Evolutionary conservation across 1,284 basidiomycete species (phyloP), one percentile per base, ranked within the genome.

Genomic region (Moniliophthora roreri): DNA sequence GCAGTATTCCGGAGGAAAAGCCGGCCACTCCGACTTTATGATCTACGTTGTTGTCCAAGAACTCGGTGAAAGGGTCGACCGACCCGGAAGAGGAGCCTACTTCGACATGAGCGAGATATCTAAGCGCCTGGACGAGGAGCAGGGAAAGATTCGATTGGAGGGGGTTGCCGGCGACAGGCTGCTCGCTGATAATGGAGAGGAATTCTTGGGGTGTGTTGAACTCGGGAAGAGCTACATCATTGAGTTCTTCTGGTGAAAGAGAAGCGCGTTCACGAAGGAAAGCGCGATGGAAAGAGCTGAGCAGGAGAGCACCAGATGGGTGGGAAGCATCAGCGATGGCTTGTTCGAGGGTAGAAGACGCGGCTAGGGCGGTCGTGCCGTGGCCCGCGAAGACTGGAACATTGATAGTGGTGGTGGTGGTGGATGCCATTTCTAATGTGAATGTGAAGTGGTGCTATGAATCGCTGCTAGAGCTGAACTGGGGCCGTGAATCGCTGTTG

Each of bases 1-100:
- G 69, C 44, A 86, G 66, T 48, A 84, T 73, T 13, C 84, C 85
- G 20, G 81, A 83, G 5, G 82, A 85, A 63, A 85, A 82, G 2
- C 80, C 82, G 2, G 84, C 64, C 40, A 83, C 60, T n/a, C 77
- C 79, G 66, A 54, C 32, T 52, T 39, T 52, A 50, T 74, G 28
- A 67, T 7, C 58, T 57, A 55, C 75, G 76, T 6, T 69, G 62
- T 71, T 65, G 26, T 56, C 60, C 32, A 56, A 61, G 1, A 11
- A 32, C 28, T 32, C 28, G 74, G 23, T 72, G 28, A 32, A 32
- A 32, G 59, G 53, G 28, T 32, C 2, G 54, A 55, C 73, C 73
- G 36, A 68, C 69, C 45, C 84, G 72, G 60, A 80, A 85, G 20
- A 76, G 76, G 48, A 85, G 69, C 71, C 15, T 68, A 56, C 42